Evolutionary conservation across 306 rosid species (phyloP).

Genomic region (Dalbergia cultrata): DNA sequence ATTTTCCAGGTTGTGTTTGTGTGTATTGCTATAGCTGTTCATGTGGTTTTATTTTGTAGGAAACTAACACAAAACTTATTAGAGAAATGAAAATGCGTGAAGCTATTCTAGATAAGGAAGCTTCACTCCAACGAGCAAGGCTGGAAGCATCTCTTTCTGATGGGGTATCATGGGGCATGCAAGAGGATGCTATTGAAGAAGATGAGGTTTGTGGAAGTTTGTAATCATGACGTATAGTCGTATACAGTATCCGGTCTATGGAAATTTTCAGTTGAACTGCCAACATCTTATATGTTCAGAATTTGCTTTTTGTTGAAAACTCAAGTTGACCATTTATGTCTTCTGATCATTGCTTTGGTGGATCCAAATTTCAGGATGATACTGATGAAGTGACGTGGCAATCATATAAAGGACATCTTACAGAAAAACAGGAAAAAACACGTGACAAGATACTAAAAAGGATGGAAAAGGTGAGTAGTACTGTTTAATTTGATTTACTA

Average conservation of each 20-base stretch:
- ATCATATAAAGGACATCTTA: slow-evolving; percentile 89
- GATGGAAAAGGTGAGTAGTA: slow-evolving; percentile 77
- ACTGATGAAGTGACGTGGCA: slow-evolving; percentile 96
- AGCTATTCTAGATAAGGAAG: slow-evolving; percentile 76
- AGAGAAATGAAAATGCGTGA: slow-evolving; percentile 75
- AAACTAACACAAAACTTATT: slow-evolving; percentile 61
- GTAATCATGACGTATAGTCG: slow-evolving; percentile 5
- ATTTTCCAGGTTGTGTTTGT: slow-evolving; percentile 11
- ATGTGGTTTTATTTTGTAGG: slow-evolving; percentile 57
- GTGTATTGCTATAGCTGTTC: slow-evolving; percentile 1
- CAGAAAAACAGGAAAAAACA: slow-evolving; percentile 92
- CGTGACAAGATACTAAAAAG: slow-evolving; percentile 88
- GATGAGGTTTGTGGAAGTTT: slow-evolving; percentile 69
- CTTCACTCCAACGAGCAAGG: slow-evolving; percentile 92
- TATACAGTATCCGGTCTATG: slow-evolving; percentile 22
- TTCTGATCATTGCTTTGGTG: slow-evolving; percentile 41
- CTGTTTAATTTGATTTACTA: slow-evolving; percentile 31
- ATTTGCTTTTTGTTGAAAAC: slow-evolving; percentile 17
- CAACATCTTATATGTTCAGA: slow-evolving; percentile 22
- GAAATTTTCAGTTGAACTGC: slow-evolving; percentile 30
- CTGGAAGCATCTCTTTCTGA: slow-evolving; percentile 80
- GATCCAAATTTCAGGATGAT: slow-evolving; percentile 72
- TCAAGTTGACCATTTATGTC: slow-evolving; percentile 38
- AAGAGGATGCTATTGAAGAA: slow-evolving; percentile 97
- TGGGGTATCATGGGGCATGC: slow-evolving; percentile 98